Percentiles rank a stretch among this genome's conserved stretches.
Conservation (phyloP, 768 basidiomycete species). For the Termitomyces titanicus region DNA sequence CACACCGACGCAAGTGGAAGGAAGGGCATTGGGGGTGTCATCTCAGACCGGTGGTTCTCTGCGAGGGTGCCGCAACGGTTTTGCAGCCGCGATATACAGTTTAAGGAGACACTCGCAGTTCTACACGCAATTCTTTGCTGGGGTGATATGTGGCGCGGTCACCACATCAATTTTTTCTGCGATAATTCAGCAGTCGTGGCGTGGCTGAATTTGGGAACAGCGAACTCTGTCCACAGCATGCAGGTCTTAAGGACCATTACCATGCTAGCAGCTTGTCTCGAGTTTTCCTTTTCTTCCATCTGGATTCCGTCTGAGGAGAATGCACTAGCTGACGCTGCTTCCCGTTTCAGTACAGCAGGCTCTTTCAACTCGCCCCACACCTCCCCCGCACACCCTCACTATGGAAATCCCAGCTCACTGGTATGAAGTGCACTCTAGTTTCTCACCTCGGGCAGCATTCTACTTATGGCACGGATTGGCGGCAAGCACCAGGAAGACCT, state of each 20-base stretch:
- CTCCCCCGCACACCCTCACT: neutral
- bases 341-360: too few relatives aligned
- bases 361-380: neutral
- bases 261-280: too few relatives aligned
- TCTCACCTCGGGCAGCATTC: neutral
- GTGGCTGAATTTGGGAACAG: too few relatives aligned
- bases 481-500: too few relatives aligned
- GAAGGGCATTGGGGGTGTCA: conserved; percentile 25
- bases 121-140: conserved; percentile 3
- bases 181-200: too few relatives aligned
- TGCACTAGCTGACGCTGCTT: too few relatives aligned
- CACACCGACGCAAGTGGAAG: too few relatives aligned
- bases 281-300: neutral
- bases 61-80: neutral
- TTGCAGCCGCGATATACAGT: neutral
- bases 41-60: neutral
- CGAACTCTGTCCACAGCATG: neutral
- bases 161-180: neutral
- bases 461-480: neutral
- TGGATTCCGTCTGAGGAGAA: too few relatives aligned
- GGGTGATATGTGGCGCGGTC: neutral
- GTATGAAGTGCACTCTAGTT: too few relatives aligned
- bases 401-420: too few relatives aligned
- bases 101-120: neutral
- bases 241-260: neutral